These are phyloP conservation scores for Agaricus sinodeliciosus DNA, from an alignment of 768 basidiomycete genomes.

Conservation along the genomic window DNA sequence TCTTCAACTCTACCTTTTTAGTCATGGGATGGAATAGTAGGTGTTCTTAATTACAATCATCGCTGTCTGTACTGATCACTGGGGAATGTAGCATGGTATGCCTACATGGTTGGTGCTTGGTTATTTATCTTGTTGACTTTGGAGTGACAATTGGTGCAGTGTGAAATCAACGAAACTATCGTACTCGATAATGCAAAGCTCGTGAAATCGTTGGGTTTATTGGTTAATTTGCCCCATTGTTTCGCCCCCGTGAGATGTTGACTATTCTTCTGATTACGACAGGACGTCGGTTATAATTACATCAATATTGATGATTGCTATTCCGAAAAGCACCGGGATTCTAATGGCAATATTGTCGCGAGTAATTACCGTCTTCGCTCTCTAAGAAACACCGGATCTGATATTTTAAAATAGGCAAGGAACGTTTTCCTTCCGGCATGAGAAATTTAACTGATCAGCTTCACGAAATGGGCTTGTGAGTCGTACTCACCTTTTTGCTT, in stretches of 20 bases:
- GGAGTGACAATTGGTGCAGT: constrained; percentile 25
- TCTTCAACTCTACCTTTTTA: background rate
- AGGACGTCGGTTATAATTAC: constrained; percentile 53
- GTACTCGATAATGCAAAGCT: constrained; percentile 41
- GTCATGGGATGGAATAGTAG: constrained; percentile 3
- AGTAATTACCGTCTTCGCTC: constrained; percentile 24
- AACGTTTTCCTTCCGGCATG: constrained; percentile 54
- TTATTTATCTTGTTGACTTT: background rate
- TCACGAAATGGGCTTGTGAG: constrained; percentile 51
- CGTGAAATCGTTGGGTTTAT: constrained; percentile 47
- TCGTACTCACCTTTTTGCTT: constrained; percentile 2
- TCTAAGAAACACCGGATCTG: background rate
- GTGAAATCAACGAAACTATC: constrained; percentile 49
- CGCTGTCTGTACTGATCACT: background rate
- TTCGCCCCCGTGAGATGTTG: too few relatives aligned
- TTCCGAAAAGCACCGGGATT: constrained; percentile 47
- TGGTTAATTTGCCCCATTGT: constrained; percentile 21
- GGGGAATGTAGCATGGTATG: background rate
- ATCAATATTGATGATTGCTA: constrained; percentile 64
- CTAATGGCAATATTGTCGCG: constrained; percentile 46
- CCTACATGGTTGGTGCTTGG: background rate
- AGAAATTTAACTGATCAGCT: constrained; percentile 46
- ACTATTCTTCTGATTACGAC: constrained; percentile 13
- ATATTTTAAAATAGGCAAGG: constrained; percentile 28
- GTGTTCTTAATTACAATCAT: background rate